Evolutionary conservation across 495 filamentous ascomycete species (phyloP).

Genomic region (Cercophora newfieldiana): DNA sequence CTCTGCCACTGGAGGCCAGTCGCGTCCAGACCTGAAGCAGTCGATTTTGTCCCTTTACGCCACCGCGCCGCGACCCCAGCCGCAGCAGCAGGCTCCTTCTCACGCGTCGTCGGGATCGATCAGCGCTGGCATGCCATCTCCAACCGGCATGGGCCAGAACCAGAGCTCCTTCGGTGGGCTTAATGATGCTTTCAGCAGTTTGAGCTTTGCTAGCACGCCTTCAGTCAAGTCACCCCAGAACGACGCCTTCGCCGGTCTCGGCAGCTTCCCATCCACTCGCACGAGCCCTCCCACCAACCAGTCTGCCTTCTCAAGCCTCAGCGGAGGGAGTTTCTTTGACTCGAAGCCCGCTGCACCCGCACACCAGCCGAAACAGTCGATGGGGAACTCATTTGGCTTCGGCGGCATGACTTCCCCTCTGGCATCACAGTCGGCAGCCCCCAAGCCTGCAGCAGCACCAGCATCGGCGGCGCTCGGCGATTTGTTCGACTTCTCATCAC

Average conservation of each 20-base stretch:
- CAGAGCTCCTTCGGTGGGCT: conserved; percentile 67
- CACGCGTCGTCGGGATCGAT: conserved; percentile 41
- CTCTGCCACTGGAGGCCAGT: conserved; percentile 58
- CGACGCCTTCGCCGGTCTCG: conserved; percentile 70
- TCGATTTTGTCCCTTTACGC: conserved; percentile 96
- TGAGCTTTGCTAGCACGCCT: conserved; percentile 66
- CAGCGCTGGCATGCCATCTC: conserved; percentile 57
- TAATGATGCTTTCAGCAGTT: conserved; percentile 81
- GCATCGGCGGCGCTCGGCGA: conserved; percentile 61
- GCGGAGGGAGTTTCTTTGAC: conserved; percentile 81
- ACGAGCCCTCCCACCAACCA: conserved; percentile 54
- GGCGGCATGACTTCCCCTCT: conserved; percentile 55
- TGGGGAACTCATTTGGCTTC: conserved; percentile 47
- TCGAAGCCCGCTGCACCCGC: conserved; percentile 59
- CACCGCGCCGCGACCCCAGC: conserved; percentile 61
- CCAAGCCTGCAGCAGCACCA: conserved; percentile 45
- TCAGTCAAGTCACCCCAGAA: conserved; percentile 57
- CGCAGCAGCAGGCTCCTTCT: conserved; percentile 56
- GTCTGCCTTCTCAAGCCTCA: conserved; percentile 56
- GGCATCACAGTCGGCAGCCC: conserved; percentile 37
- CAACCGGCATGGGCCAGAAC: conserved; percentile 41
- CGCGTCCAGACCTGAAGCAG: conserved; percentile 91
- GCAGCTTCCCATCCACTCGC: conserved; percentile 57
- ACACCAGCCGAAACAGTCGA: conserved; percentile 50
- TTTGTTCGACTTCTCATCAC: conserved; percentile 74